Conservation (phyloP, 2,329 filamentous ascomycete species). For the Dactylellina parvicollis region DNA sequence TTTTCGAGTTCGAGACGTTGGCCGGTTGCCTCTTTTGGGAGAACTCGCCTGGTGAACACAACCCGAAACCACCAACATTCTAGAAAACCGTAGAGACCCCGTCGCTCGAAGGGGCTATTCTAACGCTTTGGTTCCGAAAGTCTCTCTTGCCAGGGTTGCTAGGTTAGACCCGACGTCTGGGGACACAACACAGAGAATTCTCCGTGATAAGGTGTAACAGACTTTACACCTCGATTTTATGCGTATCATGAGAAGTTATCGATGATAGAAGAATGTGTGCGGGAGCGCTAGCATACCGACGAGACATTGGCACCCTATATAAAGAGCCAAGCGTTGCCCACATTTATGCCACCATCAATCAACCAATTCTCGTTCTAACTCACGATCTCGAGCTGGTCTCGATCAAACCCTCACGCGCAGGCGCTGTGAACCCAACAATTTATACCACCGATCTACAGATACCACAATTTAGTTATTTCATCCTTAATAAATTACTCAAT, state of each 20-base stretch:
- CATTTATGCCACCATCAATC: not conserved
- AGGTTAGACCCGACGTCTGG: not conserved
- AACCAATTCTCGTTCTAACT: not conserved
- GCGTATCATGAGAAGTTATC: too few species aligned
- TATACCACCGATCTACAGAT: not conserved
- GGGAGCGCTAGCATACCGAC: not conserved
- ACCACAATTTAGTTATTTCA: not conserved
- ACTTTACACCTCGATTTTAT: not conserved
- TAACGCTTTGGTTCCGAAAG: not conserved
- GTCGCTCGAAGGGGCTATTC: not conserved
- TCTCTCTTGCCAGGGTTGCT: not conserved
- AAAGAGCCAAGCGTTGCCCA: not conserved
- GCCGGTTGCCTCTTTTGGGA: constrained; percentile 11
- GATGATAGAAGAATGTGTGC: too few species aligned
- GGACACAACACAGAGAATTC: not conserved
- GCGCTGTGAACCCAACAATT: too few species aligned
- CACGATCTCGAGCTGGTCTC: constrained; percentile 25
- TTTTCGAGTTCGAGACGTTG: constrained; percentile 18
- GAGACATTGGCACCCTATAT: constrained; percentile 7
- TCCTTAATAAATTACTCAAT: too few species aligned
- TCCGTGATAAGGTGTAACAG: constrained; percentile 15
- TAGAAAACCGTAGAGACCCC: not conserved
- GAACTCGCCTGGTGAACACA: not conserved
- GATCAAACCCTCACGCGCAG: constrained; percentile 17
- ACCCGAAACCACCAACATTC: constrained; percentile 16